Evolutionary conservation across 225 moss, liverwort and hornwort genomes (phyloP), one percentile per base, ranked within the genome.

Genomic region (Marchantia paleacea): DNA sequence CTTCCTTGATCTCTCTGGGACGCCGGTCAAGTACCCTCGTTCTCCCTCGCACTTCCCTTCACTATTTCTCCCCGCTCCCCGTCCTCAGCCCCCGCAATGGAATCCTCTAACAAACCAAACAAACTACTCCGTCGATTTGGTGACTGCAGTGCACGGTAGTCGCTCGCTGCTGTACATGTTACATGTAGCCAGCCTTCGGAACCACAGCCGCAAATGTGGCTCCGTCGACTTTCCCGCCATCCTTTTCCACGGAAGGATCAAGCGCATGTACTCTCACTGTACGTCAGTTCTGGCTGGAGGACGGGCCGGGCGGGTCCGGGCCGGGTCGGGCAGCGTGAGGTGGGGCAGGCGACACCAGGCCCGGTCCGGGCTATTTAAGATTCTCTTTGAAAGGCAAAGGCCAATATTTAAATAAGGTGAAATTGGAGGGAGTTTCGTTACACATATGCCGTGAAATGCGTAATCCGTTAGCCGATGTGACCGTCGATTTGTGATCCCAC

Each of bases 31-130:
- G 39, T 39, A 31, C 12, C 30, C 6, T 24, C 30, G 66, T 28
- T 20, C 57, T 57, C 19, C 57, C 57, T 57, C 19, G 57, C 57
- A 57, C 57, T 2, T 13, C 25, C 29, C 7, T 6, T 15, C 30
- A 68, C 68, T 68, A 26, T 68, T 68, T 68, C 68, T 31, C 68
- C 68, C 68, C 13, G 31, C 31, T 68, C 68, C 68, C 30, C 68
- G 13, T 68, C 30, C 68, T 68, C 30, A 8, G 68, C 30, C 68
- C 30, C 68, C 68, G 68, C 68, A 68, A 28, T 12, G 12, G 68
- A 68, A n/a, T 68, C 68, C 68, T 68, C 68, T 31, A 68, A 31
- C 29, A 31, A 30, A 29, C 24, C 12, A 10, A 29, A 31, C 26
- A 25, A 68, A 28, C 31, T 24, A 39, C 39, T 39, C 39, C 39